These are phyloP conservation scores for Secale cereale DNA, from an alignment of 176 grass and related monocot species.

Conservation along the genomic window DNA sequence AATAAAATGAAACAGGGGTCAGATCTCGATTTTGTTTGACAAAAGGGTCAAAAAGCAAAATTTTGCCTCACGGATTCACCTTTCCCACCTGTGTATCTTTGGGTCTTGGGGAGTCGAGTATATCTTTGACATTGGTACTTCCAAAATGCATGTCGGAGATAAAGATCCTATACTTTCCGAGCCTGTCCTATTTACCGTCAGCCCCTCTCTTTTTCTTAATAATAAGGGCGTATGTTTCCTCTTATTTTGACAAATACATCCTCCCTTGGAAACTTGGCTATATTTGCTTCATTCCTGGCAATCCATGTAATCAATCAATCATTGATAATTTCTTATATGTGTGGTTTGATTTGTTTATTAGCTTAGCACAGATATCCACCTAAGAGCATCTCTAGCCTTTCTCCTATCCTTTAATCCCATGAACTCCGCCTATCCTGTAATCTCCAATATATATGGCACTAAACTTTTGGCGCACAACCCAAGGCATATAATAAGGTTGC, in stretches of 20 bases:
- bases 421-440: too few relatives aligned
- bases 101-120: not conserved
- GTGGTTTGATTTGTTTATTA: not conserved
- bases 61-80: not conserved
- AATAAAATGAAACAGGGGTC: too few relatives aligned
- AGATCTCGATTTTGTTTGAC: too few relatives aligned
- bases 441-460: too few relatives aligned
- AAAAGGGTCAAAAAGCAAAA: too few relatives aligned
- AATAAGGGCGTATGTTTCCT: too few relatives aligned
- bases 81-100: not conserved
- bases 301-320: not conserved
- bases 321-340: not conserved
- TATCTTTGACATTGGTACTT: not conserved
- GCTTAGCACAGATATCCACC: not conserved
- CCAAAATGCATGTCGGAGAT: not conserved
- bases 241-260: too few relatives aligned
- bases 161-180: not conserved
- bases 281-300: not conserved
- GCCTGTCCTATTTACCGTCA: not conserved
- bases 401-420: too few relatives aligned
- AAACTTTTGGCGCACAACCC: too few relatives aligned
- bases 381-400: too few relatives aligned
- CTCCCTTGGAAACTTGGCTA: not conserved
- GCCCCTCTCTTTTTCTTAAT: not conserved
- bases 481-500: too few relatives aligned